phyloP scores from a whole-genome alignment of 192 early-diverging fungal genomes.

The Linnemannia schmuckeri region DNA sequence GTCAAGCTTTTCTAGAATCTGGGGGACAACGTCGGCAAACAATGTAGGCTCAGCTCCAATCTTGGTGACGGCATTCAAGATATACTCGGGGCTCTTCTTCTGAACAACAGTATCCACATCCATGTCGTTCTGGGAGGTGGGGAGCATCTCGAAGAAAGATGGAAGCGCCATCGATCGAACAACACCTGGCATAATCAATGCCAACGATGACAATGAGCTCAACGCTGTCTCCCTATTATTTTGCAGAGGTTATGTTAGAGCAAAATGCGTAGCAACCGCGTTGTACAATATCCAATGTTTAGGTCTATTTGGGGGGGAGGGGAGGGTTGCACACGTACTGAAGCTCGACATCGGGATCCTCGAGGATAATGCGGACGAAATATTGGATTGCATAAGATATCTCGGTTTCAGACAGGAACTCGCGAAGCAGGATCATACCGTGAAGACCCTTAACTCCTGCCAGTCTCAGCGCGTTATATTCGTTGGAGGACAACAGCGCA shows the following conservation, averaged over 20 bases:
- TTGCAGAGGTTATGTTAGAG: background rate
- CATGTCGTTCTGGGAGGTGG: constrained; percentile 54
- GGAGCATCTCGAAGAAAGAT: constrained; percentile 66
- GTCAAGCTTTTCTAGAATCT: constrained; percentile 68
- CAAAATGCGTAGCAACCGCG: background rate
- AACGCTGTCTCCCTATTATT: constrained; percentile 62
- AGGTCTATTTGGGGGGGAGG: no score
- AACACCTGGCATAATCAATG: constrained; percentile 56
- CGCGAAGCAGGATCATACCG: constrained; percentile 68
- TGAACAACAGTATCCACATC: constrained; percentile 44
- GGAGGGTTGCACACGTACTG: constrained; percentile 30
- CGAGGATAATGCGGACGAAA: constrained; percentile 62
- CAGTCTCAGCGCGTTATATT: constrained; percentile 80
- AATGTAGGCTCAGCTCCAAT: constrained; percentile 61
- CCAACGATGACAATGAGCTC: constrained; percentile 57
- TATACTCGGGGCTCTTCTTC: constrained; percentile 49
- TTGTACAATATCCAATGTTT: no score
- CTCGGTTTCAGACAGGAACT: constrained; percentile 72
- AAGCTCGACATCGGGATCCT: constrained; percentile 65
- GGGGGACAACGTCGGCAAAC: constrained; percentile 58
- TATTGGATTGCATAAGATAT: constrained; percentile 65
- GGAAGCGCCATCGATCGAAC: constrained; percentile 69
- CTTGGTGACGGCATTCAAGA: constrained; percentile 60
- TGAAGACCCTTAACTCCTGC: constrained; percentile 80
- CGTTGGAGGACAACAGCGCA: constrained; percentile 75